Base-by-base conservation (phyloP, 768 basidiomycete species). In the Russula virescens region DNA sequence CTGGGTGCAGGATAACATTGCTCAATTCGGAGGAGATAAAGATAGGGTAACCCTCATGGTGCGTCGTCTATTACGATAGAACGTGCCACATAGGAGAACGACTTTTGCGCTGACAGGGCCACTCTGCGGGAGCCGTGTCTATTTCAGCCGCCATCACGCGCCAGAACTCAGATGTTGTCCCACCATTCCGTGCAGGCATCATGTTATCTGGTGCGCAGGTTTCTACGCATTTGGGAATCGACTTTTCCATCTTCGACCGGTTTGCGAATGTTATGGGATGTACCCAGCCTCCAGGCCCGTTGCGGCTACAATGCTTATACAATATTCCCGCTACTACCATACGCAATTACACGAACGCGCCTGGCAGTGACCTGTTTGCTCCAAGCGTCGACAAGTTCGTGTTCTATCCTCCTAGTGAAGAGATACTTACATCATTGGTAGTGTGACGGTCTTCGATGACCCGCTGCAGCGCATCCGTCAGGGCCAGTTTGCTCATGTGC, bases 1-100 rank as follows among this genome's bases (percentile, higher is more conserved):
- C 65, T 83, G 81, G 86, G 79, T 88, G 0, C 82, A 86, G 65
- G 71, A 76, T 25, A 81, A 88, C 65, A 86, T 87, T 47, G 74
- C 66, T n/a, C 69, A 71, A 0, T 89, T 88, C 63, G 86, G 87
- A 9, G 86, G 85, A 16, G 82, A 81, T 62, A 75, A 74, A 26
- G 66, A 26, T 10, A 76, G 78, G 71, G 79, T 78, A 5, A 69
- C 74, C 18, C 66, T 73, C 16, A 70, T 71, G 66, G 70, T 69
- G 45, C 14, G 64, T 58, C 14, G 16, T 0, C 59, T 71, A 31
- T 38, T 68, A 8, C 28, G 40, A 14, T 60, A 63, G 5, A 58
- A 8, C 45, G 13, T 25, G 28, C 5, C 46, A 26, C 6, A n/a
- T 13, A 40, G 3, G 21, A 14, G 16, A 5, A 7, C 13, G 35